Evolutionary conservation across 2,329 filamentous ascomycete species (phyloP).

Genomic region (Alternaria brassicicola): DNA sequence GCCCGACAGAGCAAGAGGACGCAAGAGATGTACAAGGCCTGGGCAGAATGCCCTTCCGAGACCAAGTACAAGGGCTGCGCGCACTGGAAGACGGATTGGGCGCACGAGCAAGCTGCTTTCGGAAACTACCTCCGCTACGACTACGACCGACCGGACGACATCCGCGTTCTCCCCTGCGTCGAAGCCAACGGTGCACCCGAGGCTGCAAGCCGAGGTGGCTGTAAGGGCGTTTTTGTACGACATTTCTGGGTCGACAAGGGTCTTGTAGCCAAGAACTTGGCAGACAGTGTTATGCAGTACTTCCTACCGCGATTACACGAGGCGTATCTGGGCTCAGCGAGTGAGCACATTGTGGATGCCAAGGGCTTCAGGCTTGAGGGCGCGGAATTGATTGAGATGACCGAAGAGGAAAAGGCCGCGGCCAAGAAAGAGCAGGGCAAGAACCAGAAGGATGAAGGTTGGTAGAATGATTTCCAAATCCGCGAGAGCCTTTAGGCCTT

Average conservation of each 20-base stretch:
- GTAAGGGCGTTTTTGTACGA: conserved; percentile 48
- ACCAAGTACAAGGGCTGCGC: conserved; percentile 44
- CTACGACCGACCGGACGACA: conserved; percentile 46
- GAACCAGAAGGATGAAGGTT: conserved; percentile 47
- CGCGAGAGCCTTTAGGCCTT: not conserved
- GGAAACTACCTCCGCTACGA: conserved; percentile 50
- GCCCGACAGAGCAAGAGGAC: conserved; percentile 49
- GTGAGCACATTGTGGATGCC: conserved; percentile 42
- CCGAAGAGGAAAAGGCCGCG: conserved; percentile 38
- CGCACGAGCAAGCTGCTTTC: conserved; percentile 49
- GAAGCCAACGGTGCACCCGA: conserved; percentile 49
- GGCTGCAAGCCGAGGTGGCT: conserved; percentile 41
- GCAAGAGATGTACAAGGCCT: conserved; percentile 48
- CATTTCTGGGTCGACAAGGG: conserved; percentile 49
- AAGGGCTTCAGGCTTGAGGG: conserved; percentile 44
- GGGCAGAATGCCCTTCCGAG: conserved; percentile 48
- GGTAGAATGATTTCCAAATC: conserved; percentile 17
- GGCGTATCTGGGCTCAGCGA: conserved; percentile 36
- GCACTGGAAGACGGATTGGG: conserved; percentile 45
- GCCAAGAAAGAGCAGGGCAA: conserved; percentile 29
- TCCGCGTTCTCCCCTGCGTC: conserved; percentile 47
- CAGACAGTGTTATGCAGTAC: conserved; percentile 47
- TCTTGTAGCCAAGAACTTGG: conserved; percentile 39
- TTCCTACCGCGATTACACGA: conserved; percentile 45
- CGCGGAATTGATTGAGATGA: conserved; percentile 42